Percentiles rank a stretch among this genome's conserved stretches.
Evolutionary conservation across 2,329 filamentous ascomycete species (phyloP).

Genomic region (Myriosclerotinia duriaeana): DNA sequence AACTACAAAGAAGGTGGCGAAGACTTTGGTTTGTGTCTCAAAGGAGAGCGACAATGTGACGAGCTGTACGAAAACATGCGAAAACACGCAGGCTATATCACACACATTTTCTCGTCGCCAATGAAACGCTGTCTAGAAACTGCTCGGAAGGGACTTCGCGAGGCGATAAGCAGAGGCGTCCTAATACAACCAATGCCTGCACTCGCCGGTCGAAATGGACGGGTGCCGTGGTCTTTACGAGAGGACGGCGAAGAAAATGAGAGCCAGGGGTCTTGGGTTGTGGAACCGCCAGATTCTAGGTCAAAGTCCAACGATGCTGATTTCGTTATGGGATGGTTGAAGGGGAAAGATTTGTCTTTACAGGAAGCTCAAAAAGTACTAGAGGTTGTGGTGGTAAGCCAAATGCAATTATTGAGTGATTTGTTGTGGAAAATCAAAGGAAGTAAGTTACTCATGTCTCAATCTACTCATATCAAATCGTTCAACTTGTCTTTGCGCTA

Average conservation of each 20-base stretch:
- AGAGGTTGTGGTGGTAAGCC: slow-evolving; percentile 8
- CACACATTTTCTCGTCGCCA: slow-evolving; percentile 14
- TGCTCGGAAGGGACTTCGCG: slow-evolving; percentile 10
- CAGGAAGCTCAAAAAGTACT: slow-evolving; percentile 10
- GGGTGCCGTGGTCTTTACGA: background rate
- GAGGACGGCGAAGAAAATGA: background rate
- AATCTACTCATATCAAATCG: too few relatives aligned
- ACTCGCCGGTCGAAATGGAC: background rate
- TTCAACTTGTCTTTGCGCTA: background rate
- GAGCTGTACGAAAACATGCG: slow-evolving; percentile 9
- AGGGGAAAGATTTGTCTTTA: background rate
- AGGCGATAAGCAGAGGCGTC: background rate
- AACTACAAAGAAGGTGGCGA: background rate
- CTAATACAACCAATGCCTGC: background rate
- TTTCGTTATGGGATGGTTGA: slow-evolving; percentile 12
- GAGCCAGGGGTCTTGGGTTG: background rate
- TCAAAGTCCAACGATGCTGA: slow-evolving; percentile 1
- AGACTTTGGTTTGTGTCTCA: background rate
- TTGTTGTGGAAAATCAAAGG: background rate
- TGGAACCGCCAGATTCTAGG: background rate
- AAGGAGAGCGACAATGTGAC: slow-evolving; percentile 4
- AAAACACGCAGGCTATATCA: background rate
- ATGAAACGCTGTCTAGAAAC: slow-evolving; percentile 12
- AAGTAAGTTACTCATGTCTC: background rate
- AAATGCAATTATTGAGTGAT: background rate